Evolutionary conservation across 495 filamentous ascomycete genomes (phyloP).

Genomic region (Aspergillus campestris): DNA sequence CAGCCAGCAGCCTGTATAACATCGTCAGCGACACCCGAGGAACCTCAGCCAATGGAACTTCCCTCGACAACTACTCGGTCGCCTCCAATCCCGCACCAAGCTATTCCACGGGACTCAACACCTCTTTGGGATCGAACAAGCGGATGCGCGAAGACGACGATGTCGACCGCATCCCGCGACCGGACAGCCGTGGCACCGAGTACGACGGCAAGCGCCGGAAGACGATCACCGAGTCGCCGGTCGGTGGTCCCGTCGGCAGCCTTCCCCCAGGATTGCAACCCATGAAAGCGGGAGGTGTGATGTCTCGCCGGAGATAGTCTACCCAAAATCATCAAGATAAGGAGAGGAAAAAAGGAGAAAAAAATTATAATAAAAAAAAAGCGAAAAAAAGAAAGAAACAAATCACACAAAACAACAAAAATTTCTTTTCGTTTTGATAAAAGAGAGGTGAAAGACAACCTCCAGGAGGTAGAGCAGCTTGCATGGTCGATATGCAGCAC

Average conservation of each 20-base stretch:
- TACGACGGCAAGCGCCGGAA: conserved; percentile 77
- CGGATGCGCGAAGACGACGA: conserved; percentile 74
- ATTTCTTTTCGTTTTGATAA: background rate
- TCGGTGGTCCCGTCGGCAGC: conserved; percentile 38
- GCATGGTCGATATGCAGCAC: too few species aligned
- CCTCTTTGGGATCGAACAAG: conserved; percentile 59
- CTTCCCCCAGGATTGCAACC: conserved; percentile 31
- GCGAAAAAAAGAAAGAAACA: conserved; percentile 1
- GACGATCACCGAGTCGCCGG: conserved; percentile 56
- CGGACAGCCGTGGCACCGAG: conserved; percentile 54
- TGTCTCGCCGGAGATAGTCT: conserved; percentile 29
- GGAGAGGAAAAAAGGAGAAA: background rate
- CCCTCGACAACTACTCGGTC: conserved; percentile 59
- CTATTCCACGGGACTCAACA: conserved; percentile 55
- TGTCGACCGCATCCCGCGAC: conserved; percentile 59
- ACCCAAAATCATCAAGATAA: background rate
- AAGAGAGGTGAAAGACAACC: too few species aligned
- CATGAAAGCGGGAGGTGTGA: conserved; percentile 35
- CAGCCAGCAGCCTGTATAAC: conserved; percentile 80
- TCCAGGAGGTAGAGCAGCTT: too few species aligned
- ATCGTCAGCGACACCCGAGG: conserved; percentile 80
- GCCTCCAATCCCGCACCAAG: conserved; percentile 48
- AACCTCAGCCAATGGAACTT: conserved; percentile 54
- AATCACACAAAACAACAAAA: conserved; percentile 6
- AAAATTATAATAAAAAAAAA: background rate